Evolutionary conservation across 2,329 filamentous ascomycete genomes (phyloP).

Genomic region (Mollisiaceae sp.): DNA sequence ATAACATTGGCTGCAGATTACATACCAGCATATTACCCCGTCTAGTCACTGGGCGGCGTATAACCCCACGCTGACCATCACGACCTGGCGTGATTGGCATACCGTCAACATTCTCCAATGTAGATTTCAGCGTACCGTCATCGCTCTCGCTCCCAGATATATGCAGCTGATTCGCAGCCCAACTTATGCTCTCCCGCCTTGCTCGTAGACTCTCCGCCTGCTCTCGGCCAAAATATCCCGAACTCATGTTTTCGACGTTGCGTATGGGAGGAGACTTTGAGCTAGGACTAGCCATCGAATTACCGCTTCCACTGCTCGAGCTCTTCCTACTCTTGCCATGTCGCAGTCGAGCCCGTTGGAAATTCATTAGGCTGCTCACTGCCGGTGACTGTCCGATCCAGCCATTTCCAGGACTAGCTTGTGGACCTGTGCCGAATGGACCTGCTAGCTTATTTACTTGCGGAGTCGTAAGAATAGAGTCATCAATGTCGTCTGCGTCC

Average conservation of each 20-base stretch:
- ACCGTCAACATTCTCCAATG: constrained; percentile 45
- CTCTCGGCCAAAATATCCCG: constrained; percentile 58
- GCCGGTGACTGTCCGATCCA: constrained; percentile 75
- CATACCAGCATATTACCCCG: constrained; percentile 86
- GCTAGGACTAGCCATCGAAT: constrained; percentile 69
- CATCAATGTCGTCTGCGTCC: constrained; percentile 76
- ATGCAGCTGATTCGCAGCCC: constrained; percentile 87
- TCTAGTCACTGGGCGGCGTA: constrained; percentile 81
- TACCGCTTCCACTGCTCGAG: constrained; percentile 73
- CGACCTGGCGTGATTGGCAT: constrained; percentile 50
- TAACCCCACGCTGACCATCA: constrained; percentile 73
- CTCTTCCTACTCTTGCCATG: constrained; percentile 68
- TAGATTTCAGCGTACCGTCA: constrained; percentile 62
- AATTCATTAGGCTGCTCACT: constrained; percentile 79
- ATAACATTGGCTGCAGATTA: constrained; percentile 25
- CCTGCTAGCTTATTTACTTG: constrained; percentile 68
- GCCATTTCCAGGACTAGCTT: constrained; percentile 60
- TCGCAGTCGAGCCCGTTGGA: constrained; percentile 65
- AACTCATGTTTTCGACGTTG: constrained; percentile 37
- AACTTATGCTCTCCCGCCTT: constrained; percentile 85
- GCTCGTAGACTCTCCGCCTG: constrained; percentile 56
- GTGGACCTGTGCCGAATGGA: constrained; percentile 46
- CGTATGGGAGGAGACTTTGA: constrained; percentile 76
- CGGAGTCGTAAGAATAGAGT: constrained; percentile 82
- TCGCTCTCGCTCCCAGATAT: constrained; percentile 83